Evolutionary conservation across 2,329 filamentous ascomycete species (phyloP), one percentile per base, ranked within the genome.

Genomic region (Coleophoma eucalyptorum): DNA sequence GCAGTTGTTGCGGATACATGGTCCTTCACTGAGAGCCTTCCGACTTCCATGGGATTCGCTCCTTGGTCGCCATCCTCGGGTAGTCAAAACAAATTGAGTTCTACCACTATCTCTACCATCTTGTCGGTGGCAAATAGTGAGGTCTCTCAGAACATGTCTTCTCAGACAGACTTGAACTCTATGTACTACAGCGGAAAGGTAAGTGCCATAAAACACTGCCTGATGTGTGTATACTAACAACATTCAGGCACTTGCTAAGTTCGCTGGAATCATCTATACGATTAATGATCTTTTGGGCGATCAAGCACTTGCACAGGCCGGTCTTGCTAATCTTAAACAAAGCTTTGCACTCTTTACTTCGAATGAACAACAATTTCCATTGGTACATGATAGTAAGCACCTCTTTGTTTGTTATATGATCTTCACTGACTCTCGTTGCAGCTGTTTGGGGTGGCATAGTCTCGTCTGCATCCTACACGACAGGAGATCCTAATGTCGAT

Each of bases 151-250:
- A 79, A 91, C 64, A 89, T 97, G 68, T 68, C 74, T n/a, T 72
- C 73, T 0, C 86, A 94, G 62, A 83, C 83, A 5, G 81, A 94
- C 56, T 73, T 89, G 34, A 81, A 93, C 65, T 96, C 90, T 35
- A 92, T 96, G 83, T 97, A 97, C 69, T 97, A 87, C 68, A 89
- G 88, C 59, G 94, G 94, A 59, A 97, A 93, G 75, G 87, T 79
- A 53, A 58, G 67, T 53, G n/a, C 13, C 12, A 20, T 26, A 38
- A 56, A 15, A 4, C 7, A 44, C 18, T 53, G 47, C 34, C 48
- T 46, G 13, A 50, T 21, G 58, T 72, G n/a, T 55, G 66, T 5
- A 2, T 34, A 73, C 41, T 45, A 33, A 73, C 55, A 48, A 33
- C 42, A 42, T 32, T 50, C 41, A 84, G 81, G 81, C 83, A 1